Percentiles rank a stretch among this genome's conserved stretches.
phyloP scores from a whole-genome alignment of 75 land plant genomes.

The Selaginella moellendorffii region DNA sequence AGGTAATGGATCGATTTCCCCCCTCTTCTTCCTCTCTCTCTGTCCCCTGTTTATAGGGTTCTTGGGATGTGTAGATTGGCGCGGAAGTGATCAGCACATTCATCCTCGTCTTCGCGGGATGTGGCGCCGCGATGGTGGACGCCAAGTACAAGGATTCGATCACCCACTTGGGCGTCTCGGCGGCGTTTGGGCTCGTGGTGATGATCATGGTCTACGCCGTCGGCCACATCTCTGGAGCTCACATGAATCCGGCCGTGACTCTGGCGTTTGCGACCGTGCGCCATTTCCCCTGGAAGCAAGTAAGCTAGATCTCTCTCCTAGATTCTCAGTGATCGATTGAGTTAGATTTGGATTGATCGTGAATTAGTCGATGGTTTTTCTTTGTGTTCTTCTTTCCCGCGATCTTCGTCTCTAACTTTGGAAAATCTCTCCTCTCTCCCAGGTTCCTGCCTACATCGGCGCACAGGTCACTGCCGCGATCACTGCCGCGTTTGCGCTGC shows the following conservation, averaged over 20 bases:
- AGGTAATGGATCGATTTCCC: background rate
- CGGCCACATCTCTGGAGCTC: slow-evolving; percentile 9
- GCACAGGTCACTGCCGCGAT: slow-evolving; percentile 50
- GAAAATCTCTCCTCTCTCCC: too few species aligned
- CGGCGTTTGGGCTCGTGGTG: slow-evolving; percentile 7
- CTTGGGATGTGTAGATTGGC: slow-evolving; percentile 15
- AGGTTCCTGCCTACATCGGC: slow-evolving; percentile 51
- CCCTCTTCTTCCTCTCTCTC: background rate
- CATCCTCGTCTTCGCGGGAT: slow-evolving; percentile 28
- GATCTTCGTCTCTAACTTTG: too few species aligned
- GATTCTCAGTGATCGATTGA: too few species aligned
- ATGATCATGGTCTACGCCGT: slow-evolving; percentile 2
- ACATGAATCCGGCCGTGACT: slow-evolving; percentile 6
- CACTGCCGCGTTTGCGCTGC: slow-evolving; percentile 33
- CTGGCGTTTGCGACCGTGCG: background rate
- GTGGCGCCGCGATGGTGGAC: slow-evolving; percentile 14
- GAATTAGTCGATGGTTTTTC: too few species aligned
- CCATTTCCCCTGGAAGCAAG: slow-evolving; percentile 2
- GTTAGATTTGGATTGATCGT: too few species aligned
- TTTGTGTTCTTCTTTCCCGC: too few species aligned
- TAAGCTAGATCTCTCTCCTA: background rate
- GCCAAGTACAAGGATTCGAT: background rate
- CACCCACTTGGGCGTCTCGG: slow-evolving; percentile 3
- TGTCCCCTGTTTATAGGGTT: too few species aligned
- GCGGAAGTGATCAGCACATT: slow-evolving; percentile 28